These are phyloP conservation scores for Acacia pycnantha DNA, from an alignment of 331 rosid species.

Conservation along the genomic window DNA sequence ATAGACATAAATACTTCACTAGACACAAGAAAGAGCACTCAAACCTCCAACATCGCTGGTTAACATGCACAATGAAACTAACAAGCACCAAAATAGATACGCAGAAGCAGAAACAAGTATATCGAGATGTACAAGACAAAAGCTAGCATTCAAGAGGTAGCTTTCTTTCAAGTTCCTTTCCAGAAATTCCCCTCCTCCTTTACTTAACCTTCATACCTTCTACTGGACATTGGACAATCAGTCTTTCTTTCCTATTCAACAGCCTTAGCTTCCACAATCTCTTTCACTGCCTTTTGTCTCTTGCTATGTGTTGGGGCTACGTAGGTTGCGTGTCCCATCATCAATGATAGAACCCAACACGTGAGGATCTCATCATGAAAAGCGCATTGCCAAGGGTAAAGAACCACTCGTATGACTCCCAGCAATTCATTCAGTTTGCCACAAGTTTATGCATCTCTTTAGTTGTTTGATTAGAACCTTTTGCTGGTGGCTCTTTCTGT, in stretches of 20 bases:
- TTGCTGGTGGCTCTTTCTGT: background rate
- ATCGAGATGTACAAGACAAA: background rate
- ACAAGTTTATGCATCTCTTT: background rate
- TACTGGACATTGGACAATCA: background rate
- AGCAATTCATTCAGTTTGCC: background rate
- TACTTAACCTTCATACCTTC: background rate
- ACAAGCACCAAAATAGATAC: background rate
- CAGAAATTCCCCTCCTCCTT: background rate
- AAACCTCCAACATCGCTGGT: background rate
- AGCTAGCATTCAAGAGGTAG: background rate
- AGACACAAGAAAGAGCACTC: background rate
- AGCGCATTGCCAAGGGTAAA: background rate
- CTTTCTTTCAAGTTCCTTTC: background rate
- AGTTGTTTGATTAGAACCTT: background rate
- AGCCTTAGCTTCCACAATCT: background rate
- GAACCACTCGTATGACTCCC: background rate
- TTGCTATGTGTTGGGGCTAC: background rate
- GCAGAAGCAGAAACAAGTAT: background rate
- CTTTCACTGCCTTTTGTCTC: background rate
- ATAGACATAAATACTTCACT: background rate
- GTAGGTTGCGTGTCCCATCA: background rate
- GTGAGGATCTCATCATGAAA: background rate
- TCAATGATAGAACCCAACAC: background rate
- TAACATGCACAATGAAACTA: background rate
- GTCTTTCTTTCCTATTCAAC: background rate